These are phyloP conservation scores for Pseudohalonectria lignicola DNA, from an alignment of 2,329 filamentous ascomycete species.

Conservation along the genomic window DNA sequence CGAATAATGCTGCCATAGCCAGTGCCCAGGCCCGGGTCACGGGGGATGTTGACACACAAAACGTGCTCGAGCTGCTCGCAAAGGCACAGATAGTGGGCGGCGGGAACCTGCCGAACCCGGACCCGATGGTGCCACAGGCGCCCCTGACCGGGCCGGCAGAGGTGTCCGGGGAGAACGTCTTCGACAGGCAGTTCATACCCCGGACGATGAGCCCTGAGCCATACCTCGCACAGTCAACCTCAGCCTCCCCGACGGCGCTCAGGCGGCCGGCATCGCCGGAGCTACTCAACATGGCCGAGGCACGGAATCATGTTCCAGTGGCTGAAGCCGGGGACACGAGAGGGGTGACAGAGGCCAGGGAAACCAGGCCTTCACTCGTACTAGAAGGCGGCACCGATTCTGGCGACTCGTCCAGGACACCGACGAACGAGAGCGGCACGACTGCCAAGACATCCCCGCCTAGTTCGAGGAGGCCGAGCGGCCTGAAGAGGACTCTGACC, in stretches of 20 bases:
- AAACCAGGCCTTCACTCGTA: too few species aligned
- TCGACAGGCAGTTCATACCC: constrained; percentile 68
- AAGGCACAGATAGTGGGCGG: constrained; percentile 64
- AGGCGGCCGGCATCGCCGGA: constrained; percentile 7
- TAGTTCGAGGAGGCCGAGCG: constrained; percentile 46
- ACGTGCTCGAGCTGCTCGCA: constrained; percentile 80
- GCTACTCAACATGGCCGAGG: constrained; percentile 1
- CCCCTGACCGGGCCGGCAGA: constrained; percentile 75
- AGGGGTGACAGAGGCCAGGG: too few species aligned
- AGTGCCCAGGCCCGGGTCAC: constrained; percentile 73
- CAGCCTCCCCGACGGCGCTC: constrained; percentile 19
- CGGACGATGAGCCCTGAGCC: constrained; percentile 39
- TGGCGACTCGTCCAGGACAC: constrained; percentile 40
- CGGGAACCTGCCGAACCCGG: constrained; percentile 37
- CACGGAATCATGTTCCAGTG: not conserved
- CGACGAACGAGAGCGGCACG: constrained; percentile 44
- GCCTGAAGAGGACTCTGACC: constrained; percentile 78
- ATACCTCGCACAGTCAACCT: too few species aligned
- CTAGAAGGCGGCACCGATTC: too few species aligned
- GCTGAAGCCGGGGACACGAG: too few species aligned
- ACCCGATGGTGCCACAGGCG: constrained; percentile 33
- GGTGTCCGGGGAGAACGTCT: constrained; percentile 64
- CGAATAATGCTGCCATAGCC: constrained; percentile 56
- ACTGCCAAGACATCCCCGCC: constrained; percentile 40
- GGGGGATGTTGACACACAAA: constrained; percentile 79